Evolutionary conservation across 495 filamentous ascomycete species (phyloP).

Genomic region (Emericellopsis terricola): DNA sequence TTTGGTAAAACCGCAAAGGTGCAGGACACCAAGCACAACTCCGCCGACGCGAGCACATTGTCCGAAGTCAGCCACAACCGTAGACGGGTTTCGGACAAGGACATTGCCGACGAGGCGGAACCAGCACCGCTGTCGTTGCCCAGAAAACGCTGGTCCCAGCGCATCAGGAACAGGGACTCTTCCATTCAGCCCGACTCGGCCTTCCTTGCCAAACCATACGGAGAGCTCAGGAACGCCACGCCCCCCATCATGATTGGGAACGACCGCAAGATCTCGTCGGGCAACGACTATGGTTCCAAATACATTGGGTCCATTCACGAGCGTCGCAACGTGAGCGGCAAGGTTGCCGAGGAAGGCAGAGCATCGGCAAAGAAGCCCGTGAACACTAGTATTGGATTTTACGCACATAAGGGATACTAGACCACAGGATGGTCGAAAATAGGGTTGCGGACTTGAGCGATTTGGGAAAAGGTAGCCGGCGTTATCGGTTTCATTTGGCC

Average conservation of each 20-base stretch:
- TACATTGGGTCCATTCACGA: slow-evolving; percentile 3
- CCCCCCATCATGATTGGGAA: slow-evolving; percentile 27
- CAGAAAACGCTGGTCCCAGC: slow-evolving; percentile 2
- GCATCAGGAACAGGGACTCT: slow-evolving; percentile 13
- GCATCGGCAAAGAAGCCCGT: no score
- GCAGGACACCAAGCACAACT: slow-evolving; percentile 8
- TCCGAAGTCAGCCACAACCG: slow-evolving; percentile 23
- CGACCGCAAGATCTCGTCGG: slow-evolving; percentile 29
- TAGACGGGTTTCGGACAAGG: slow-evolving; percentile 14
- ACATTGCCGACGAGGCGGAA: slow-evolving; percentile 12
- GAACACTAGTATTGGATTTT: no score
- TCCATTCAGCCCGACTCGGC: slow-evolving; percentile 33
- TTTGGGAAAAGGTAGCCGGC: no score
- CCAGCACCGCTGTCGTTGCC: neutral
- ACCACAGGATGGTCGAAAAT: no score
- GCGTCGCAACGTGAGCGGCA: slow-evolving; percentile 61
- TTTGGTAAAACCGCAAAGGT: no score
- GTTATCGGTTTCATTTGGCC: no score
- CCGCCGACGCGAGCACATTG: slow-evolving; percentile 8
- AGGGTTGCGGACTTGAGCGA: no score
- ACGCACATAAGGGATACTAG: no score
- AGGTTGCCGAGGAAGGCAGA: slow-evolving; percentile 70
- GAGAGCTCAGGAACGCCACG: slow-evolving; percentile 24
- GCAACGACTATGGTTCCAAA: slow-evolving; percentile 31
- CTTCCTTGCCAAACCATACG: slow-evolving; percentile 34